A percentile compares a stretch with the other conserved stretches of the same genome.
These are phyloP conservation scores for Fraxinus cuspidata DNA, from an alignment of 257 asterid genomes.

Conservation along the genomic window DNA sequence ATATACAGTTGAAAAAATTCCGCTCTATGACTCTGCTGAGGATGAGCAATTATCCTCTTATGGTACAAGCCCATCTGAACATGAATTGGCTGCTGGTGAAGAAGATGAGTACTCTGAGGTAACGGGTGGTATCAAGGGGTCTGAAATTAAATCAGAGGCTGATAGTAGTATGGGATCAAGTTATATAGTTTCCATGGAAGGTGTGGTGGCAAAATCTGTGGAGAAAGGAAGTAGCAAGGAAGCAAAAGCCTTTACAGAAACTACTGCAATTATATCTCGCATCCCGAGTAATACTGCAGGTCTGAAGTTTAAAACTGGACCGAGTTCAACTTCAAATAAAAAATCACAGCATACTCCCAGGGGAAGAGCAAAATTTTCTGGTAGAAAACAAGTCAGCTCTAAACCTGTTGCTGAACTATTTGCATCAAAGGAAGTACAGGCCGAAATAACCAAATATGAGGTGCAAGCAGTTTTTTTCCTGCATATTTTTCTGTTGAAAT, in stretches of 20 bases:
- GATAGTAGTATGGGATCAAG: slow-evolving; percentile 23
- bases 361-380: slow-evolving; percentile 44
- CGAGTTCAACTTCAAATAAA: slow-evolving; percentile 53
- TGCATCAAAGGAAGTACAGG: slow-evolving; percentile 65
- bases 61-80: slow-evolving; percentile 35
- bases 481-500: background rate
- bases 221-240: slow-evolving; percentile 38
- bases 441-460: slow-evolving; percentile 67
- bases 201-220: slow-evolving; percentile 28
- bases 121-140: slow-evolving; percentile 30
- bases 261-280: slow-evolving; percentile 57
- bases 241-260: slow-evolving; percentile 44
- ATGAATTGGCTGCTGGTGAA: slow-evolving; percentile 28
- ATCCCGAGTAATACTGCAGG: slow-evolving; percentile 59
- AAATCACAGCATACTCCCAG: slow-evolving; percentile 48
- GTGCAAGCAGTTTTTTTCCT: slow-evolving; percentile 34
- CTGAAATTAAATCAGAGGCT: slow-evolving; percentile 38
- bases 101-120: slow-evolving; percentile 33
- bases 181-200: slow-evolving; percentile 33
- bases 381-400: slow-evolving; percentile 51
- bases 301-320: slow-evolving; percentile 56
- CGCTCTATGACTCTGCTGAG: slow-evolving; percentile 93
- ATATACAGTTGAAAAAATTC: slow-evolving; percentile 80
- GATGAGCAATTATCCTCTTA: slow-evolving; percentile 62
- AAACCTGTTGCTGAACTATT: slow-evolving; percentile 65